These are phyloP conservation scores for Tricholomella constricta DNA, from an alignment of 768 basidiomycete genomes.

Conservation along the genomic window DNA sequence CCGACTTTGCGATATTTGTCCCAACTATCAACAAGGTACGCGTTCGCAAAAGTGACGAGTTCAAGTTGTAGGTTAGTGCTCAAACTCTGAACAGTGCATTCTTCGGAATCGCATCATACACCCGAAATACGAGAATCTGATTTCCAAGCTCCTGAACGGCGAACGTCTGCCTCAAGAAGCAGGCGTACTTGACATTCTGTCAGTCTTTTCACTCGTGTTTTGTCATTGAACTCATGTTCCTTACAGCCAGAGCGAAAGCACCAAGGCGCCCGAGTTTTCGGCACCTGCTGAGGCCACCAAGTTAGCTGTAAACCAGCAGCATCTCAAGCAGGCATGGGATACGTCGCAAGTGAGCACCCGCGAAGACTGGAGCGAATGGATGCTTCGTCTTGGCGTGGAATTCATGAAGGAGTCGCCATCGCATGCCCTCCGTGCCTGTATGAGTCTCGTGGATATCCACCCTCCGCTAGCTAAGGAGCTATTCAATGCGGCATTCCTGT, in stretches of 20 bases:
- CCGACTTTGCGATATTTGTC: conserved; percentile 97
- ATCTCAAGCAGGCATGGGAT: conserved; percentile 97
- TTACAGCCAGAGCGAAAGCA: conserved; percentile 55
- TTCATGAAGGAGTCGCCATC: conserved; percentile 99
- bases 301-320: conserved; percentile 94
- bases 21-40: conserved; percentile 94
- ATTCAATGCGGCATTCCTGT: conserved; percentile 97
- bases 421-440: conserved; percentile 95
- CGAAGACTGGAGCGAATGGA: conserved; percentile 96
- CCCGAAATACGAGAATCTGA: conserved; percentile 83
- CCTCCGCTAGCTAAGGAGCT: conserved; percentile 90
- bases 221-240: conserved; percentile 3
- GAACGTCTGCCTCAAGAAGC: conserved; percentile 90
- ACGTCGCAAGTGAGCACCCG: conserved; percentile 70
- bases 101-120: conserved; percentile 77
- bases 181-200: conserved; percentile 69
- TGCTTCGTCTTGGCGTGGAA: conserved; percentile 89
- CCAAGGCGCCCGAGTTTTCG: conserved; percentile 71
- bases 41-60: background rate
- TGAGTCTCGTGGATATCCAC: conserved; percentile 90
- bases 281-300: conserved; percentile 85
- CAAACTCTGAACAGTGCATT: conserved; percentile 54
- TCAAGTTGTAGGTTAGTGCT: conserved; percentile 1
- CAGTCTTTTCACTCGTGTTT: conserved; percentile 24
- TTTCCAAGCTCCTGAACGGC: conserved; percentile 86